These are phyloP conservation scores for Teratosphaeria zuluensis DNA, from an alignment of 2,329 filamentous ascomycete species.

Conservation along the genomic window DNA sequence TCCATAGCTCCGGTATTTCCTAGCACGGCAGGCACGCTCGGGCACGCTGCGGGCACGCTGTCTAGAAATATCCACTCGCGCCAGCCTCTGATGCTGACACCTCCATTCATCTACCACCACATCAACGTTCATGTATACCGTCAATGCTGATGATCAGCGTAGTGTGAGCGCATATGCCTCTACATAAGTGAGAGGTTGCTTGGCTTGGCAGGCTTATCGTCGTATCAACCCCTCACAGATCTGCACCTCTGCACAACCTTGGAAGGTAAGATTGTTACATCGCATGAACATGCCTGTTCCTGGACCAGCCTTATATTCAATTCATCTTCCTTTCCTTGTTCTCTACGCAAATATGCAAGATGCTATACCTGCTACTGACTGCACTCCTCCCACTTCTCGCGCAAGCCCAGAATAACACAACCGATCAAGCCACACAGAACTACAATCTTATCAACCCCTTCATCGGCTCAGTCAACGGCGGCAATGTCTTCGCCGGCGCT, in stretches of 20 bases:
- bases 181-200: no score
- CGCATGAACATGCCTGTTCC: neutral
- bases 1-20: neutral
- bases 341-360: neutral
- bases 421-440: slow-evolving; percentile 2
- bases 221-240: neutral
- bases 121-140: no score
- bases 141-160: no score
- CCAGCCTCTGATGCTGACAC: no score
- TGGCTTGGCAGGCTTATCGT: neutral
- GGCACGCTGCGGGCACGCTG: no score
- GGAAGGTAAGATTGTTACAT: neutral
- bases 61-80: no score
- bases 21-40: neutral
- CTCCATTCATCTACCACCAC: no score
- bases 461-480: slow-evolving; percentile 31
- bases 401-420: neutral
- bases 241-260: neutral
- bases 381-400: neutral
- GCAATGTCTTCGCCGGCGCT: slow-evolving; percentile 32
- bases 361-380: neutral
- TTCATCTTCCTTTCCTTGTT: neutral
- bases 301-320: neutral
- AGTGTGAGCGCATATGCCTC: no score
- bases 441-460: slow-evolving; percentile 30